These are phyloP conservation scores for Cutaneotrichosporon cavernicola DNA, from an alignment of 1,284 basidiomycete genomes.

Conservation along the genomic window DNA sequence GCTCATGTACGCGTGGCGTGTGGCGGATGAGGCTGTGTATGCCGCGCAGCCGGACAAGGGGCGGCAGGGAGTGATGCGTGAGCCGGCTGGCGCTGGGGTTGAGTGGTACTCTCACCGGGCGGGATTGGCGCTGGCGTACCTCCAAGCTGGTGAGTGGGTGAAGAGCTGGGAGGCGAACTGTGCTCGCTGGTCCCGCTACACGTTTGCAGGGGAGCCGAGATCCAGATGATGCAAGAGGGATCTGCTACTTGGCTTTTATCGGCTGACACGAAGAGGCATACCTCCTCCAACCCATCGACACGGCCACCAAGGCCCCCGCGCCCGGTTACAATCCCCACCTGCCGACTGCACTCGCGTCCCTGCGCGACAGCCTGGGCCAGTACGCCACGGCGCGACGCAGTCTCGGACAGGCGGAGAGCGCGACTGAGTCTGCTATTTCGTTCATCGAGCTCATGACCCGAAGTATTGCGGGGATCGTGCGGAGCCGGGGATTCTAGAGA, in stretches of 20 bases:
- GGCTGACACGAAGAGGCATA: slow-evolving; percentile 34
- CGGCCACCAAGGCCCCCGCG: slow-evolving; percentile 1
- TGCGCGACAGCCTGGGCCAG: slow-evolving; percentile 32
- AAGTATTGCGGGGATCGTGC: slow-evolving; percentile 36
- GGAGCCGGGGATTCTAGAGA: slow-evolving; percentile 38
- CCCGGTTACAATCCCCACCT: slow-evolving; percentile 33
- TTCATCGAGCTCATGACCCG: slow-evolving; percentile 36
- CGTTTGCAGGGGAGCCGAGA: no score
- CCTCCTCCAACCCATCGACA: slow-evolving; percentile 38
- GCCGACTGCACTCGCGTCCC: slow-evolving; percentile 28
- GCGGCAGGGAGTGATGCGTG: slow-evolving; percentile 38
- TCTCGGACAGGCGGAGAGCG: slow-evolving; percentile 30
- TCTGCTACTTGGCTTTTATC: no score
- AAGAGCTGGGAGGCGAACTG: neutral
- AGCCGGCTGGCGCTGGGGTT: slow-evolving; percentile 43
- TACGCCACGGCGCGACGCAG: slow-evolving; percentile 23
- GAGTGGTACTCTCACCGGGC: slow-evolving; percentile 45
- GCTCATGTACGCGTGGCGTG: slow-evolving; percentile 42
- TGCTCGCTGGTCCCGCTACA: no score
- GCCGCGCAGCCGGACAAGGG: slow-evolving; percentile 21
- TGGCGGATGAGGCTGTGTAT: slow-evolving; percentile 40
- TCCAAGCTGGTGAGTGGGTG: slow-evolving; percentile 36
- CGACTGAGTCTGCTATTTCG: slow-evolving; percentile 31
- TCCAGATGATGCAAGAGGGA: no score
- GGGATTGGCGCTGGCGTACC: slow-evolving; percentile 39